Evolutionary conservation across 768 basidiomycete genomes (phyloP).

Genomic region (Leucocoprinus birnbaumii): DNA sequence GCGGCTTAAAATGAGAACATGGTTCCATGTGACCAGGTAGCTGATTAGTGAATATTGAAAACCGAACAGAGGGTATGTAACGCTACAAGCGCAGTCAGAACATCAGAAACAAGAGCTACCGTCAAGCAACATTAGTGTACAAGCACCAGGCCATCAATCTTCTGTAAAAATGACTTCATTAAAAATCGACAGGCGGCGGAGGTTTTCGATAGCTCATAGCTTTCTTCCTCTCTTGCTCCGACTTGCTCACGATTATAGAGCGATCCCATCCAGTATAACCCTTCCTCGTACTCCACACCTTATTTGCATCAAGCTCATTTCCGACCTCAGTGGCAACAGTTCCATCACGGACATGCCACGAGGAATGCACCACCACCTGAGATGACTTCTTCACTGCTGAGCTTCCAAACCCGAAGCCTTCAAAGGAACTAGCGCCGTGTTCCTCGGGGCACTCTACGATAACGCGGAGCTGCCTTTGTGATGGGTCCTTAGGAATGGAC

Average conservation of each 20-base stretch:
- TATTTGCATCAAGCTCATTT: conserved; percentile 15
- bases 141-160: conserved; percentile 3
- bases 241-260: conserved; percentile 9
- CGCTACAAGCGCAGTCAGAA: neutral
- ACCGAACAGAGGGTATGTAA: too few relatives aligned
- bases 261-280: conserved; percentile 24
- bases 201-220: conserved; percentile 26
- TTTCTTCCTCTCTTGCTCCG: conserved; percentile 15
- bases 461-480: conserved; percentile 21
- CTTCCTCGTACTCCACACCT: conserved; percentile 24
- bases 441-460: conserved; percentile 36
- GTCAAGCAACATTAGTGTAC: neutral
- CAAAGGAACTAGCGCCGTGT: conserved; percentile 22
- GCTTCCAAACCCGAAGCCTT: conserved; percentile 20
- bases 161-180: neutral
- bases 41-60: too few relatives aligned
- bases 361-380: neutral
- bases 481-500: conserved; percentile 8
- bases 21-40: too few relatives aligned
- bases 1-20: too few relatives aligned
- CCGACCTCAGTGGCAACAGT: conserved; percentile 11
- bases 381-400: conserved; percentile 6
- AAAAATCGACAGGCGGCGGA: conserved; percentile 17
- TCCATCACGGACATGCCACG: conserved; percentile 11
- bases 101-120: neutral